These are phyloP conservation scores for Setaria viridis DNA, from an alignment of 202 grass and related monocot genomes.

Conservation along the genomic window DNA sequence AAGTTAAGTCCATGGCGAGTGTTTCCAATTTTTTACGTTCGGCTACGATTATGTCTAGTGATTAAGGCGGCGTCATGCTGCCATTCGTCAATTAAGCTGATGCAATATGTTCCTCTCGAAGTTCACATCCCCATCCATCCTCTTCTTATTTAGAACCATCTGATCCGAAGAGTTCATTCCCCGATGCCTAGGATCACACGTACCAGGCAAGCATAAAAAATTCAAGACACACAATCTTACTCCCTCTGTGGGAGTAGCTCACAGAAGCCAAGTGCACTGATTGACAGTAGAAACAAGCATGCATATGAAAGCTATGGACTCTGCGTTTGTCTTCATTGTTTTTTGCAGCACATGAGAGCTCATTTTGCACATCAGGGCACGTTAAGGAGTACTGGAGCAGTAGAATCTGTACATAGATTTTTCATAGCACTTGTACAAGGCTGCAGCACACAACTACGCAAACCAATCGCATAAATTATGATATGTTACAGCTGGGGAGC, in stretches of 20 bases:
- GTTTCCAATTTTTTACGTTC: neutral
- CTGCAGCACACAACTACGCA: constrained; percentile 23
- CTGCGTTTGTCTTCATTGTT: neutral
- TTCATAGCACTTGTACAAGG: constrained; percentile 24
- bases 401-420: constrained; percentile 38
- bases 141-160: constrained; percentile 5
- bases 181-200: constrained; percentile 11
- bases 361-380: neutral
- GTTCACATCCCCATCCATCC: neutral
- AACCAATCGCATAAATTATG: constrained; percentile 49
- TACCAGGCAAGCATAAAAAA: constrained; percentile 25
- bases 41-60: neutral
- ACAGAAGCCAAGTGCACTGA: neutral
- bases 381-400: constrained; percentile 15
- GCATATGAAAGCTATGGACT: neutral
- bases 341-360: constrained; percentile 31
- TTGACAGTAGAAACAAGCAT: neutral
- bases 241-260: neutral
- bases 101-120: constrained; percentile 29
- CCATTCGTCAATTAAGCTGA: neutral
- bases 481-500: constrained; percentile 48
- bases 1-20: neutral
- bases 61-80: neutral
- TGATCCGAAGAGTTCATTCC: constrained; percentile 6
- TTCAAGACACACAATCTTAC: neutral